phyloP scores from a whole-genome alignment of 768 basidiomycete species.

The Rhodotorula paludigena region DNA sequence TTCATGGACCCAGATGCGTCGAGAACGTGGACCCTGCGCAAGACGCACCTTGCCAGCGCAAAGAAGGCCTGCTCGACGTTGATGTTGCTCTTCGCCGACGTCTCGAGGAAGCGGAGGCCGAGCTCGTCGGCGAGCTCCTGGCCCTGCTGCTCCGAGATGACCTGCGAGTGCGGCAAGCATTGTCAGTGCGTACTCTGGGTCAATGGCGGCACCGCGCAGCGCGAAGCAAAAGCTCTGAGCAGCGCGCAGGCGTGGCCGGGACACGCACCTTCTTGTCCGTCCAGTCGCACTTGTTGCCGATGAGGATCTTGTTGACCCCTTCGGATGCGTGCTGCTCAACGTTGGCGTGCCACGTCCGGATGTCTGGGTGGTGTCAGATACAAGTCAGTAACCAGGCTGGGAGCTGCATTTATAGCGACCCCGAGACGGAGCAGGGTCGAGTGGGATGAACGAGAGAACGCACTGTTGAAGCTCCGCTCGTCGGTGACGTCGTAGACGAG shows the following conservation, averaged over 20 bases:
- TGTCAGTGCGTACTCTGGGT: too few species aligned
- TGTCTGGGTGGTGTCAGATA: conserved; percentile 58
- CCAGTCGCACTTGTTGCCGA: conserved; percentile 99
- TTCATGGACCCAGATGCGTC: background rate
- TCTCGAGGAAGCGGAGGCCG: conserved; percentile 96
- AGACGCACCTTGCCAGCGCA: conserved; percentile 80
- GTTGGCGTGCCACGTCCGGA: conserved; percentile 95
- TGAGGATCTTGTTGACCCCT: conserved; percentile 97
- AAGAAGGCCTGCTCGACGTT: conserved; percentile 99
- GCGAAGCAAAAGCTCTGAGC: too few species aligned
- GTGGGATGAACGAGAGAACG: conserved; percentile 45
- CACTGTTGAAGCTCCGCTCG: conserved; percentile 90
- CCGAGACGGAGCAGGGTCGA: background rate
- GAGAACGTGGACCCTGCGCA: too few species aligned
- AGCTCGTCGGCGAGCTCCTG: conserved; percentile 86
- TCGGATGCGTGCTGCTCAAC: conserved; percentile 99
- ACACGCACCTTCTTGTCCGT: conserved; percentile 70
- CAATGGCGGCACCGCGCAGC: too few species aligned
- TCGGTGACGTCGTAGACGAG: conserved; percentile 93
- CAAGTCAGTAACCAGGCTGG: background rate
- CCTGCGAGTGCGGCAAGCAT: conserved; percentile 47
- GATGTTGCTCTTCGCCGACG: conserved; percentile 92
- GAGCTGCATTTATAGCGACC: background rate
- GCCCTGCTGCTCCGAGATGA: conserved; percentile 85
- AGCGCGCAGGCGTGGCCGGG: background rate